A percentile compares a stretch with the other conserved stretches of the same genome.
Conservation (phyloP, 148 eudicot species). For the Tetragonia tetragonoides region DNA sequence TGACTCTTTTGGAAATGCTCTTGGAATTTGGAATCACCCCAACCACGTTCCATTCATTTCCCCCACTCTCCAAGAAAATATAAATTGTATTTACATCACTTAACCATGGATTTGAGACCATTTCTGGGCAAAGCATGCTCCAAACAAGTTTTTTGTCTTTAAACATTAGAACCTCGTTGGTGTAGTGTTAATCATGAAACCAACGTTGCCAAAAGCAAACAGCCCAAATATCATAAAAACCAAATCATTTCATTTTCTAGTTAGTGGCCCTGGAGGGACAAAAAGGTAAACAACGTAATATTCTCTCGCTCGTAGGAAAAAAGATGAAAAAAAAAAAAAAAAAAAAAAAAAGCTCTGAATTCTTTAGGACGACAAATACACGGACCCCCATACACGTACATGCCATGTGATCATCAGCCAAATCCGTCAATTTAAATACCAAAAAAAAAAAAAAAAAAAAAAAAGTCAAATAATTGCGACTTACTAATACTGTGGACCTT, state of each 20-base stretch:
- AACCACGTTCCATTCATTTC: too few relatives aligned
- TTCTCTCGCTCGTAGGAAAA: background rate
- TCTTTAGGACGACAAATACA: constrained; percentile 12
- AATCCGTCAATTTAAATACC: background rate
- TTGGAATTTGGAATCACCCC: too few relatives aligned
- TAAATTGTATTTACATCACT: too few relatives aligned
- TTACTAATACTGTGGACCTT: constrained; percentile 21
- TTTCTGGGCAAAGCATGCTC: too few relatives aligned
- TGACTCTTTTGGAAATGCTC: too few relatives aligned
- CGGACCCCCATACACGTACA: constrained; percentile 29
- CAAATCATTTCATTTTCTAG: background rate
- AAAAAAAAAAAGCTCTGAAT: constrained; percentile 5
- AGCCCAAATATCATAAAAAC: background rate
- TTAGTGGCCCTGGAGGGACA: background rate
- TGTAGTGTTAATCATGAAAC: too few relatives aligned
- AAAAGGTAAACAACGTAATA: constrained; percentile 4
- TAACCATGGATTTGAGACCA: too few relatives aligned
- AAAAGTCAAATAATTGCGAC: constrained; percentile 17
- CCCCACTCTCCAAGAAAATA: too few relatives aligned
- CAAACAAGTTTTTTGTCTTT: too few relatives aligned
- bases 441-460: background rate
- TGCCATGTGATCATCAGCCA: constrained; percentile 30
- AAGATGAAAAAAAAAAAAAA: background rate
- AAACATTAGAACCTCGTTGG: too few relatives aligned
- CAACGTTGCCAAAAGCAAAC: background rate